Conservation (phyloP, 805 yeast genomes). For the Kuraishia capsulata region DNA sequence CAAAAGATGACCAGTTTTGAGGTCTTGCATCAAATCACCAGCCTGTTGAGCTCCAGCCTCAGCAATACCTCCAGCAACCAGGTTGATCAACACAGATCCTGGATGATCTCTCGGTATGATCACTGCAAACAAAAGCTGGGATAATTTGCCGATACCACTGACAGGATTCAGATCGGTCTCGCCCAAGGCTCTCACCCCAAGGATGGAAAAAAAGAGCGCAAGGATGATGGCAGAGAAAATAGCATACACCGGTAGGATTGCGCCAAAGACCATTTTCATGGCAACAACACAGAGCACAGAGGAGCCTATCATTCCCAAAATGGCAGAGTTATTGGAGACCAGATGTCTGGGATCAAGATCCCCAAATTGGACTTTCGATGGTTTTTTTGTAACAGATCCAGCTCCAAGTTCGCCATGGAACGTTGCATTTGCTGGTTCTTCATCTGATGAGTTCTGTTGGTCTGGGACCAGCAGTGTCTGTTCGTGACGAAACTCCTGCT, state of each 20-base stretch:
- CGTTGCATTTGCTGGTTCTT: slow-evolving; percentile 12
- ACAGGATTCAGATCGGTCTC: slow-evolving; percentile 97
- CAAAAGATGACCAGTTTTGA: slow-evolving; percentile 85
- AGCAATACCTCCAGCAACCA: slow-evolving; percentile 94
- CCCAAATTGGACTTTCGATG: not conserved
- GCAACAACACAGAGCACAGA: slow-evolving; percentile 59
- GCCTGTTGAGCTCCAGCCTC: slow-evolving; percentile 99
- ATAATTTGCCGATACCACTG: slow-evolving; percentile 89
- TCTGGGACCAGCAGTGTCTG: not conserved
- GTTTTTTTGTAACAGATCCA: not conserved
- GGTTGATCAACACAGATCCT: slow-evolving; percentile 73
- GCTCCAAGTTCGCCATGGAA: slow-evolving; percentile 11
- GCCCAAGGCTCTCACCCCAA: slow-evolving; percentile 91
- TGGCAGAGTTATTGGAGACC: slow-evolving; percentile 38
- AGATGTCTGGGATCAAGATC: slow-evolving; percentile 35
- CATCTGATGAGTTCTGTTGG: slow-evolving; percentile 10
- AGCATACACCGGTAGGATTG: slow-evolving; percentile 62
- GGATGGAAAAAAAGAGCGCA: slow-evolving; percentile 70
- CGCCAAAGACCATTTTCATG: slow-evolving; percentile 61
- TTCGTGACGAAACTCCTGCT: not conserved
- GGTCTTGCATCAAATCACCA: slow-evolving; percentile 95
- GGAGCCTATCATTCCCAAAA: slow-evolving; percentile 56
- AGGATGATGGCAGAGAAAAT: slow-evolving; percentile 58
- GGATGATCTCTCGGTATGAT: slow-evolving; percentile 69
- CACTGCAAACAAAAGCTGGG: slow-evolving; percentile 81